These are phyloP conservation scores for Ceratobasidium sp. DNA, from an alignment of 1,284 basidiomycete genomes.

Conservation along the genomic window DNA sequence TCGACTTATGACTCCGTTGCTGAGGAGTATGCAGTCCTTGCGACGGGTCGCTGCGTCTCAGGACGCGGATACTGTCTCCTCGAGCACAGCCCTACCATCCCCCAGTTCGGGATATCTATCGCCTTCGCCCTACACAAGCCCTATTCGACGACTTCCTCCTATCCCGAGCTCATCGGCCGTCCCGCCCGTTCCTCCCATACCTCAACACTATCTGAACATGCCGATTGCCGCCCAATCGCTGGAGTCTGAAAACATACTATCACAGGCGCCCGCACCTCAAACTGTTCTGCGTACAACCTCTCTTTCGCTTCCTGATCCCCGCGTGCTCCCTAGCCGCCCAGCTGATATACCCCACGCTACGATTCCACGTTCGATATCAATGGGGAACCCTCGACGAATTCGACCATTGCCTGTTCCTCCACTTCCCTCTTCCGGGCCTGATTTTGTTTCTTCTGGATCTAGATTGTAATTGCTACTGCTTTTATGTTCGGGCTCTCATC, in stretches of 20 bases:
- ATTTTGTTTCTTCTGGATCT: neutral
- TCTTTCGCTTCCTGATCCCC: neutral
- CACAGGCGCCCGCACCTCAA: neutral
- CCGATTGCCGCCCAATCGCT: neutral
- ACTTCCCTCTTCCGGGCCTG: neutral
- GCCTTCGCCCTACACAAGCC: neutral
- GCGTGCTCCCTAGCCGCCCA: slow-evolving; percentile 29
- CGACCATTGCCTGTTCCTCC: slow-evolving; percentile 18
- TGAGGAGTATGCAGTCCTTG: slow-evolving; percentile 30
- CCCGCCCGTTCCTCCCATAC: slow-evolving; percentile 17
- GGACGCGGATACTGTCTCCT: neutral
- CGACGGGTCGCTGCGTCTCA: neutral
- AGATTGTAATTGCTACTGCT: neutral
- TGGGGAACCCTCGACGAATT: neutral
- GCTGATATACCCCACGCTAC: slow-evolving; percentile 3
- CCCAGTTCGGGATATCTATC: neutral
- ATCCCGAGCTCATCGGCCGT: neutral
- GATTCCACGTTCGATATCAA: slow-evolving; percentile 1
- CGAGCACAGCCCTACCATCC: neutral
- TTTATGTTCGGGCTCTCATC: neutral
- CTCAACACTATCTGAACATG: neutral
- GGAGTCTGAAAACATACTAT: neutral
- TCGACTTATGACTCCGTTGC: neutral
- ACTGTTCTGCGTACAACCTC: neutral
- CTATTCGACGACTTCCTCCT: slow-evolving; percentile 16